Evolutionary conservation across 2,329 filamentous ascomycete genomes (phyloP).

Genomic region (Ceratocystis eucalypticola): DNA sequence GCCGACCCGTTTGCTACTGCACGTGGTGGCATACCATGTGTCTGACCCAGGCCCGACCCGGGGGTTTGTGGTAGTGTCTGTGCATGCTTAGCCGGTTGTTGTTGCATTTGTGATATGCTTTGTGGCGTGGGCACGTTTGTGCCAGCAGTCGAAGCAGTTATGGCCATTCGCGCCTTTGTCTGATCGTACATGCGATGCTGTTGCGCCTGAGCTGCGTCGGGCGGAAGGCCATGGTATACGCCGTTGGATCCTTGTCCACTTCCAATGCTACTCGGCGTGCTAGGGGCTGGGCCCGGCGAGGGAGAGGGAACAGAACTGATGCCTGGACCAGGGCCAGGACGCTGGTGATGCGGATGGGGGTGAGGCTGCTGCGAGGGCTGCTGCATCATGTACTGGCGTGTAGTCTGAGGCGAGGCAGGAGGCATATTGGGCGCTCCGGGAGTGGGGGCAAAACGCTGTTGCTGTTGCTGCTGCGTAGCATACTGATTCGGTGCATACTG

Average conservation of each 20-base stretch:
- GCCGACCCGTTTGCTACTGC: constrained; percentile 20
- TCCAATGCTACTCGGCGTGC: constrained; percentile 12
- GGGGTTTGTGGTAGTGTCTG: not conserved
- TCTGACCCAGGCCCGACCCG: not conserved
- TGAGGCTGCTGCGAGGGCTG: constrained; percentile 15
- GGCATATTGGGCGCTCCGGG: constrained; percentile 16
- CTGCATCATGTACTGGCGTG: constrained; percentile 17
- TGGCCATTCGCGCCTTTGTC: constrained; percentile 35
- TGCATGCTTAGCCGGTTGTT: not conserved
- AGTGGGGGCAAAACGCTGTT: constrained; percentile 8
- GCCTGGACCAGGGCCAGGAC: not conserved
- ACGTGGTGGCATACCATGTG: constrained; percentile 18
- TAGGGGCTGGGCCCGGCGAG: constrained; percentile 16
- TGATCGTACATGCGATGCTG: constrained; percentile 40
- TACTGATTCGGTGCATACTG: constrained; percentile 4
- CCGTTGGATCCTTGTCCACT: constrained; percentile 7
- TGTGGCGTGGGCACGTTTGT: constrained; percentile 22
- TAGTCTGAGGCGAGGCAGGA: constrained; percentile 16
- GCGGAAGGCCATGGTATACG: constrained; percentile 9
- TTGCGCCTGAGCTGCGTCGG: constrained; percentile 28
- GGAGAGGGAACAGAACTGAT: constrained; percentile 15
- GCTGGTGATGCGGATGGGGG: constrained; percentile 8
- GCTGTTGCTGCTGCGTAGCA: constrained; percentile 11
- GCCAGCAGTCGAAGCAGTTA: not conserved
- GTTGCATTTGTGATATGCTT: not conserved